phyloP scores from a whole-genome alignment of 805 yeast genomes.

The Kluyveromyces nonfermentans region DNA sequence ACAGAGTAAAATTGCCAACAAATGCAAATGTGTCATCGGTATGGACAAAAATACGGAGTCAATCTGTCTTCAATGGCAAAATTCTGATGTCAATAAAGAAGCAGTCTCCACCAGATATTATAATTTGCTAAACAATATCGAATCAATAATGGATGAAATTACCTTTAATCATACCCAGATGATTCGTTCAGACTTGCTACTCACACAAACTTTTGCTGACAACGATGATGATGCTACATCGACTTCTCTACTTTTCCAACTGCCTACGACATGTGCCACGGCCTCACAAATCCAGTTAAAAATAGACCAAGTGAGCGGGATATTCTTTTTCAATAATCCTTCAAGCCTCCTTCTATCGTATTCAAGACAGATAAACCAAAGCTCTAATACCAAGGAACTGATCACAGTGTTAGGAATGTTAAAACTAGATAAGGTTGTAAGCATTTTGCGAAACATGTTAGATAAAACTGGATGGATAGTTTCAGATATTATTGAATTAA shows the following conservation, averaged over 20 bases:
- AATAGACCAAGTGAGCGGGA: slow-evolving; percentile 26
- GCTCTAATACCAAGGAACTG: slow-evolving; percentile 19
- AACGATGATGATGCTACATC: slow-evolving; percentile 21
- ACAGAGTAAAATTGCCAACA: slow-evolving; percentile 23
- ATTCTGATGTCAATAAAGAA: slow-evolving; percentile 8
- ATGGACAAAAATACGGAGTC: slow-evolving; percentile 19
- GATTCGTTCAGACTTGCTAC: slow-evolving; percentile 22
- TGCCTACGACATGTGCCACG: slow-evolving; percentile 28
- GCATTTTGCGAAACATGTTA: slow-evolving; percentile 27
- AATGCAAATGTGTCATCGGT: slow-evolving; percentile 23
- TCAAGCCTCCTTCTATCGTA: slow-evolving; percentile 23
- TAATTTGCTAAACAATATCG: slow-evolving; percentile 21
- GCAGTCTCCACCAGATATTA: slow-evolving; percentile 18
- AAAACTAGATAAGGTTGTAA: slow-evolving; percentile 25
- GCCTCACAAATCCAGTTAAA: slow-evolving; percentile 26
- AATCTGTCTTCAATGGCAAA: slow-evolving; percentile 26
- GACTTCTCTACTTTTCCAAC: slow-evolving; percentile 23
- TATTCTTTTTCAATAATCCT: slow-evolving; percentile 26
- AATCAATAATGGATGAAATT: slow-evolving; percentile 26
- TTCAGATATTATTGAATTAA: slow-evolving; percentile 19
- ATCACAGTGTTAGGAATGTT: slow-evolving; percentile 21
- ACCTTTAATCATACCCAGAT: slow-evolving; percentile 29
- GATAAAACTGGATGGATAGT: slow-evolving; percentile 30
- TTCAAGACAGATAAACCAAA: slow-evolving; percentile 22
- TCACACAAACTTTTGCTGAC: slow-evolving; percentile 23